Conservation (phyloP, 257 asterid species). For the Solanum tacnaense region DNA sequence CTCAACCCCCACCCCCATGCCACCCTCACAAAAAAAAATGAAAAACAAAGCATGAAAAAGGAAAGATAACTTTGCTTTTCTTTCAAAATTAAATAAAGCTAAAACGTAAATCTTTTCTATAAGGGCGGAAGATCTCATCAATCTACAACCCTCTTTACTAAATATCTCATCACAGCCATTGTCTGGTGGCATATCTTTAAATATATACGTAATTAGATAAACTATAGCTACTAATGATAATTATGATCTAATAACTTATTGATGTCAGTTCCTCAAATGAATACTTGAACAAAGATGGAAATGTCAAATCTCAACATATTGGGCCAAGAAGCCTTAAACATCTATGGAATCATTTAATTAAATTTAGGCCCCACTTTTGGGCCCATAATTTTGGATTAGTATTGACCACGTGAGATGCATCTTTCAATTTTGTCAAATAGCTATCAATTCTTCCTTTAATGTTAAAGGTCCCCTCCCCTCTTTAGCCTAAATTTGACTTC, state of each 20-base stretch:
- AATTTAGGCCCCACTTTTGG: conserved; percentile 6
- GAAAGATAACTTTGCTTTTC: neutral
- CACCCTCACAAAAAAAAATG: neutral
- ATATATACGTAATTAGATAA: neutral
- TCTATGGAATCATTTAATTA: neutral
- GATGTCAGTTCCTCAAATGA: neutral
- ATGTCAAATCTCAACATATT: neutral
- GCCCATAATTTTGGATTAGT: neutral
- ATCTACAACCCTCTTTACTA: neutral
- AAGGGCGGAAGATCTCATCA: neutral
- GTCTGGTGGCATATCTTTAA: too few relatives aligned
- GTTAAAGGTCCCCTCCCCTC: neutral
- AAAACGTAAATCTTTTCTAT: neutral
- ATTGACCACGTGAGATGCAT: neutral
- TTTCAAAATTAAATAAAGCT: neutral
- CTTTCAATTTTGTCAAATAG: neutral
- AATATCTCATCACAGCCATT: neutral
- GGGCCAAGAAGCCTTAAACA: neutral
- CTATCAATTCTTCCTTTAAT: neutral
- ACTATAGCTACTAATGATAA: too few relatives aligned
- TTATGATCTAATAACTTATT: neutral
- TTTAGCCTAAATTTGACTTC: neutral
- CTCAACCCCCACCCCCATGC: neutral
- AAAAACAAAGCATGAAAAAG: neutral
- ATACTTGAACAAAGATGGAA: neutral